Evolutionary conservation across 1,284 basidiomycete species (phyloP).

Genomic region (Testicularia cyperi): DNA sequence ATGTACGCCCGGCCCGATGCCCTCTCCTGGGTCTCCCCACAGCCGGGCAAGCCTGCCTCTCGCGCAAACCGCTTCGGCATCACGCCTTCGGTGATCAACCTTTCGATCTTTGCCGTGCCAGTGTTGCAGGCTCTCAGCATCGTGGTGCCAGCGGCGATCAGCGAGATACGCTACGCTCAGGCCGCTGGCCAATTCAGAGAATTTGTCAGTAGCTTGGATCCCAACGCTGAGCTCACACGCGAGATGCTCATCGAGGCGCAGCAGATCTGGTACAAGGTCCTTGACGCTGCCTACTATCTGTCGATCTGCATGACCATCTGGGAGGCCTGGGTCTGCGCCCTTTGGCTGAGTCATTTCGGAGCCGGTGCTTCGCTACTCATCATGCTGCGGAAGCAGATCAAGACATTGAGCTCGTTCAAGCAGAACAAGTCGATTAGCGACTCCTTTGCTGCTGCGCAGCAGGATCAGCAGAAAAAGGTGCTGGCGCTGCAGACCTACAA

Average conservation of each 20-base stretch:
- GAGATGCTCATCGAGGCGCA: conserved; percentile 26
- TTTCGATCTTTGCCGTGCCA: conserved; percentile 12
- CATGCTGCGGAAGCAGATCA: conserved; percentile 12
- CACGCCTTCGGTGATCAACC: conserved; percentile 17
- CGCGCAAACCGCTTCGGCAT: conserved; percentile 16
- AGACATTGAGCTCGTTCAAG: conserved; percentile 12
- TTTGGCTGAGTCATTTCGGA: conserved; percentile 8
- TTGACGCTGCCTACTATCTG: conserved; percentile 16
- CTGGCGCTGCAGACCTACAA: conserved; percentile 1
- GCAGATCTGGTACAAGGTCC: conserved; percentile 25
- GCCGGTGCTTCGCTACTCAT: conserved; percentile 11
- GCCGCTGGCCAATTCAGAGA: conserved; percentile 7
- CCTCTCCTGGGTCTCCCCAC: conserved; percentile 20
- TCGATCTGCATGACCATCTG: conserved; percentile 24
- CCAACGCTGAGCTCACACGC: conserved; percentile 3
- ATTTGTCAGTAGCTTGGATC: conserved; percentile 5
- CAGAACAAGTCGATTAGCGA: conserved; percentile 17
- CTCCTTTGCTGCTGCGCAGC: conserved; percentile 4
- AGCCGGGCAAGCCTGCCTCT: conserved; percentile 12
- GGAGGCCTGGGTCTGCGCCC: conserved; percentile 15
- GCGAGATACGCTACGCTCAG: conserved; percentile 6
- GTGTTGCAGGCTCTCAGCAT: conserved; percentile 14
- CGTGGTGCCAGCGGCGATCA: conserved; percentile 12
- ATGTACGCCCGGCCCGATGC: conserved; percentile 23
- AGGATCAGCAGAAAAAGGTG: neutral